Base-by-base conservation (phyloP, 2,329 filamentous ascomycete species). In the Nannizzia gypsea region DNA sequence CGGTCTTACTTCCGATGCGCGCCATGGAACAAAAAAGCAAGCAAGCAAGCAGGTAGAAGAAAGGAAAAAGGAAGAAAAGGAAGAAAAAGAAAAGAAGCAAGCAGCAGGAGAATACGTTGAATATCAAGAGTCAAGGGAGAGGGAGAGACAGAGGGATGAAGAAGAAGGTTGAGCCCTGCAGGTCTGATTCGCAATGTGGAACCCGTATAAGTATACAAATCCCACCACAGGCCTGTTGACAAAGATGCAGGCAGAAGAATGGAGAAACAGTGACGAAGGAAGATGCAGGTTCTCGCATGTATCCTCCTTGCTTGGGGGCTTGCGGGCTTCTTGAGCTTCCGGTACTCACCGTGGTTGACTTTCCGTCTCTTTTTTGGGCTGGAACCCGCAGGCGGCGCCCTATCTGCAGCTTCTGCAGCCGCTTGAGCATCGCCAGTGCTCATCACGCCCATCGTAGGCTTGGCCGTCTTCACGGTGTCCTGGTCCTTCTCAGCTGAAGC, bases 281-380 rank as follows among this genome's bases (percentile, higher is more conserved):
- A 24, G 46, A 57, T 17, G 20, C 28, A 52, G 56, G 54, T 61
- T n/a, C 15, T 31, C 26, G 26, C 50, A 34, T n/a, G 13, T 26
- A 24, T 17, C 31, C 50, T 34, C 24, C 28, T 54, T n/a, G n/a
- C n/a, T n/a, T n/a, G n/a, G 28, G 24, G 11, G 13, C 26, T 54
- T 26, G 28, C 22, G 24, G 8, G 26, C 50, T 54, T 26, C 15
- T 20, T 28, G 13, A 54, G 28, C 50, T 54, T 54, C 50, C 17
- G 11, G 6, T 17, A 75, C 85, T 77, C 83, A 91, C 88, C 88
- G 77, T 92, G 88, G 78, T 90, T 91, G 67, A 92, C 88, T 78
- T 92, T 92, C 79, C 88, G 87, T 76, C 88, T 82, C 80, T 90
- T 91, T 78, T 89, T 91, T 56, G 86, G 85, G 72, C 83, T 88